Conservation (phyloP, 768 basidiomycete genomes). For the Hirschioporus abietinus region DNA sequence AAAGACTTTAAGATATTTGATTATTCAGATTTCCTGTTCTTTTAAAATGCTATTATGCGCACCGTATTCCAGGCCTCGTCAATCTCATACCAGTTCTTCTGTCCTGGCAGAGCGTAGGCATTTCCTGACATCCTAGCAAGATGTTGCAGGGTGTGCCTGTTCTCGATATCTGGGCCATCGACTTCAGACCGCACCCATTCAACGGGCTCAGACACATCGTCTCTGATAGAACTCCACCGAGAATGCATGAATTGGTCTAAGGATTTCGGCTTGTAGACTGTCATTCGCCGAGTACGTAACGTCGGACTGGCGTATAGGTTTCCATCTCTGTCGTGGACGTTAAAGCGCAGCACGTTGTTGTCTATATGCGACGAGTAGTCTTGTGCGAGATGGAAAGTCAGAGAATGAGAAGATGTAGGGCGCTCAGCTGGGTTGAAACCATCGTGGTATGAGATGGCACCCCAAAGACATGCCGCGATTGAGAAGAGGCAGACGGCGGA, state of each 20-base stretch:
- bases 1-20: conserved; percentile 49
- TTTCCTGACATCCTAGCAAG: conserved; percentile 86
- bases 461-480: neutral
- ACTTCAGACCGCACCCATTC: conserved; percentile 68
- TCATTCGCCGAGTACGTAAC: neutral
- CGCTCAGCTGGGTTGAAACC: neutral
- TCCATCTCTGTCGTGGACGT: neutral
- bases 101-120: conserved; percentile 74
- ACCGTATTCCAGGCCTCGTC: conserved; percentile 64
- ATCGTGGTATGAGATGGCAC: neutral
- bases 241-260: neutral
- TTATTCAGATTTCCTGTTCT: neutral
- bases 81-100: conserved; percentile 77
- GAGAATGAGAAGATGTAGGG: neutral
- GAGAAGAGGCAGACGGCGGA: neutral
- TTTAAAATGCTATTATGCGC: neutral
- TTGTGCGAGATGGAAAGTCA: neutral
- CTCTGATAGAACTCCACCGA: conserved; percentile 2
- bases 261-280: neutral
- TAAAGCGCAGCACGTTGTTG: neutral
- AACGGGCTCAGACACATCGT: conserved; percentile 42
- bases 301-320: neutral
- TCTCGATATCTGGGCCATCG: conserved; percentile 71
- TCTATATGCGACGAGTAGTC: neutral
- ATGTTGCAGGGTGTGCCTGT: conserved; percentile 73